Percentiles rank a stretch among this genome's conserved stretches.
These are phyloP conservation scores for Papilionanthe hybrid DNA, from an alignment of 116 monocot species.

Conservation along the genomic window DNA sequence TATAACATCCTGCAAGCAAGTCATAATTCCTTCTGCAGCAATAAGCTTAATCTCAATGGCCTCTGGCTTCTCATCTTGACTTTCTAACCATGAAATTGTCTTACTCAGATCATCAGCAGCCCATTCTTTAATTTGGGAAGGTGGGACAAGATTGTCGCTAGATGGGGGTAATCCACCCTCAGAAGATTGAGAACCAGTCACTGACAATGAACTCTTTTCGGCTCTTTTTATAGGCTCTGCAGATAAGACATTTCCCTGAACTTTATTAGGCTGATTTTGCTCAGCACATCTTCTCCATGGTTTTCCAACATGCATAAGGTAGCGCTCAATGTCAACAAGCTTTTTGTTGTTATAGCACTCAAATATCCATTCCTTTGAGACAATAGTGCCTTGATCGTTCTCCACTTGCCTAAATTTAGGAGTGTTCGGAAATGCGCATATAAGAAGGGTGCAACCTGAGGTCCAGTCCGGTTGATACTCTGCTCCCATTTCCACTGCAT, in stretches of 20 bases:
- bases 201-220: slow-evolving; percentile 21
- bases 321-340: slow-evolving; percentile 74
- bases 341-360: slow-evolving; percentile 75
- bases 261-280: slow-evolving; percentile 28
- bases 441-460: slow-evolving; percentile 81
- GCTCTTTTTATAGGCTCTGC: slow-evolving; percentile 25
- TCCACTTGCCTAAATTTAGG: slow-evolving; percentile 92
- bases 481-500: slow-evolving; percentile 84
- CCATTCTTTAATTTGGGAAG: slow-evolving; percentile 65
- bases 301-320: slow-evolving; percentile 88
- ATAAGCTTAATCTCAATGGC: slow-evolving; percentile 62
- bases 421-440: slow-evolving; percentile 88
- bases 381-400: slow-evolving; percentile 76
- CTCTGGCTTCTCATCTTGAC: slow-evolving; percentile 91
- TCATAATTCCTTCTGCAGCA: slow-evolving; percentile 82
- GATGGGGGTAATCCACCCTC: slow-evolving; percentile 17
- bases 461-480: slow-evolving; percentile 81
- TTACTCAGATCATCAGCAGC: slow-evolving; percentile 55
- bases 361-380: slow-evolving; percentile 94
- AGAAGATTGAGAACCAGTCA: slow-evolving; percentile 12
- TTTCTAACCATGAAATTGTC: slow-evolving; percentile 77
- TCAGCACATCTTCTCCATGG: slow-evolving; percentile 62
- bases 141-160: slow-evolving; percentile 36
- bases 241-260: slow-evolving; percentile 17
- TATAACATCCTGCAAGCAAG: slow-evolving; percentile 88